A percentile compares a stretch with the other conserved stretches of the same genome.
Evolutionary conservation across 2,329 filamentous ascomycete genomes (phyloP).

Genomic region (Calonectria montana): DNA sequence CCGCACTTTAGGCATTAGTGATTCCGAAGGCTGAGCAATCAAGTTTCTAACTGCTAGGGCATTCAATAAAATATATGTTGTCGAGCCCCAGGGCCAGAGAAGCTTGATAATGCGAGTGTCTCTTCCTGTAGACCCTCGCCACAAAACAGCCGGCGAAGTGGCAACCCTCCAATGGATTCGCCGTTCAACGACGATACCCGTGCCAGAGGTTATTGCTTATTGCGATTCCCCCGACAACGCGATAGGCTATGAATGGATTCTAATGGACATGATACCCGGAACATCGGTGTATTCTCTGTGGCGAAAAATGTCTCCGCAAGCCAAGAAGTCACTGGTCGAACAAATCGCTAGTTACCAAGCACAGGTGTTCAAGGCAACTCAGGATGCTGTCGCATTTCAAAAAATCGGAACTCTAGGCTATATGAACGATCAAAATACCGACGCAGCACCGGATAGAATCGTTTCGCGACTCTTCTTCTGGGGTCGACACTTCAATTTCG

Average conservation of each 20-base stretch:
- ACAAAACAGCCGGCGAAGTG: conserved; percentile 53
- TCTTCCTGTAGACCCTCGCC: conserved; percentile 48
- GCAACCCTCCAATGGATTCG: conserved; percentile 50
- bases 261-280: conserved; percentile 48
- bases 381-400: background rate
- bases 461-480: conserved; percentile 50
- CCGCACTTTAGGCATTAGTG: conserved; percentile 11
- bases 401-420: conserved; percentile 37
- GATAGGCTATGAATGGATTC: conserved; percentile 55
- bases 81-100: conserved; percentile 6
- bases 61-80: conserved; percentile 40
- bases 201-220: conserved; percentile 48
- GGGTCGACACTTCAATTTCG: conserved; percentile 44
- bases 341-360: conserved; percentile 17
- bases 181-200: conserved; percentile 45
- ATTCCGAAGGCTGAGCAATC: conserved; percentile 23
- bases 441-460: conserved; percentile 37
- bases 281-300: conserved; percentile 33
- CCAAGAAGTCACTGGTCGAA: conserved; percentile 42
- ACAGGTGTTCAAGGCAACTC: background rate
- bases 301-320: conserved; percentile 44
- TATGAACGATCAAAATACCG: background rate
- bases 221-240: conserved; percentile 47
- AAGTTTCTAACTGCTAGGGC: conserved; percentile 24
- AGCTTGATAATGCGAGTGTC: conserved; percentile 47